Evolutionary conservation across 2,329 filamentous ascomycete genomes (phyloP).

Genomic region (Colletotrichum gloeosporioides): DNA sequence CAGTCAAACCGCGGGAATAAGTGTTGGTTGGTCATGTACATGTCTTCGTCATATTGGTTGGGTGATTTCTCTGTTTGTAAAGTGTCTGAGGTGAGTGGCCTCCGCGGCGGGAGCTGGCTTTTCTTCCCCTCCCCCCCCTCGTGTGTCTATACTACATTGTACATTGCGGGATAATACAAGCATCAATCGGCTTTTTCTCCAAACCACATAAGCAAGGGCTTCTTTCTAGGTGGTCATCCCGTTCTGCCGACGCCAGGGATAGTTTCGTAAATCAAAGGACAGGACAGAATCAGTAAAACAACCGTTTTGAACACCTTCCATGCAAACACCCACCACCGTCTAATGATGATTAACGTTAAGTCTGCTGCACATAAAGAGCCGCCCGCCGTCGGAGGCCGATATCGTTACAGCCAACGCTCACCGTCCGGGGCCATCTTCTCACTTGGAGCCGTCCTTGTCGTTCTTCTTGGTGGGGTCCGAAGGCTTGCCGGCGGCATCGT

Average conservation of each 20-base stretch:
- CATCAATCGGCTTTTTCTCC: background rate
- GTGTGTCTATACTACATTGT: conserved; percentile 17
- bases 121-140: conserved; percentile 16
- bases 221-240: background rate
- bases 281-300: conserved; percentile 25
- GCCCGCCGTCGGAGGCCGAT: conserved; percentile 8
- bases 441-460: conserved; percentile 31
- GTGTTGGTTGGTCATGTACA: background rate
- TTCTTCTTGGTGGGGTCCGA: conserved; percentile 28
- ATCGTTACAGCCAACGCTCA: conserved; percentile 25
- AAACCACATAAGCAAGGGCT: background rate
- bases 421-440: conserved; percentile 35
- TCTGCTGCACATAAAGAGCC: background rate
- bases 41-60: conserved; percentile 3
- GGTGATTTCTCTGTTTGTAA: background rate
- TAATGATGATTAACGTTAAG: conserved; percentile 16
- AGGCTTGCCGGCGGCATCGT: conserved; percentile 27
- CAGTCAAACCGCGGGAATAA: background rate
- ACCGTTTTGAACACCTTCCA: conserved; percentile 42
- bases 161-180: conserved; percentile 26
- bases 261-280: background rate
- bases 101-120: conserved; percentile 30
- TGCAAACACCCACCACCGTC: conserved; percentile 30
- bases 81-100: conserved; percentile 39
- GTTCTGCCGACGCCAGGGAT: background rate